Evolutionary conservation across 352 stramenopile genomes (phyloP).

Genomic region (Globisporangium abappressorium): DNA sequence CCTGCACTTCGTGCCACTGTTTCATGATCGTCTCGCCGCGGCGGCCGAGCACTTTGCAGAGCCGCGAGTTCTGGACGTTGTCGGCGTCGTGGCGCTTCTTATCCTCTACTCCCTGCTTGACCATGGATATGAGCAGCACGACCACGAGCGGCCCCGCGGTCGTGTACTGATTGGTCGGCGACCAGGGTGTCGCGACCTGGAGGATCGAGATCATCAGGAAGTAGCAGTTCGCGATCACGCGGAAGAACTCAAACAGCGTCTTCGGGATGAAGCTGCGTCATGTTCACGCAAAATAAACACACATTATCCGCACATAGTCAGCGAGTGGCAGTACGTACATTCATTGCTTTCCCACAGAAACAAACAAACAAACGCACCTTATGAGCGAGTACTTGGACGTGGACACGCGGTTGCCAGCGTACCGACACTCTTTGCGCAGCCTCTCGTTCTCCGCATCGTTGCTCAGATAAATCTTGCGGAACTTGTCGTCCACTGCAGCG

Average conservation of each 20-base stretch:
- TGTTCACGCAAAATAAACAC: background rate
- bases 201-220: slow-evolving; percentile 94
- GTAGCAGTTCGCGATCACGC: slow-evolving; percentile 93
- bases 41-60: slow-evolving; percentile 41
- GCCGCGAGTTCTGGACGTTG: slow-evolving; percentile 52
- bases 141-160: slow-evolving; percentile 67
- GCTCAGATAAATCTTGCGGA: slow-evolving; percentile 55
- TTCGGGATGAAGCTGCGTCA: slow-evolving; percentile 91
- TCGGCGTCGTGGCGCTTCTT: slow-evolving; percentile 74
- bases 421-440: slow-evolving; percentile 35
- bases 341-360: background rate
- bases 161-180: slow-evolving; percentile 75
- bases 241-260: slow-evolving; percentile 93
- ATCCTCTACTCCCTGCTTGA: slow-evolving; percentile 80
- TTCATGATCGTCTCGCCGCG: slow-evolving; percentile 43
- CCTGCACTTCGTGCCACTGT: slow-evolving; percentile 70
- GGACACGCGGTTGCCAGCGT: slow-evolving; percentile 71
- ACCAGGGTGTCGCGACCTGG: slow-evolving; percentile 77
- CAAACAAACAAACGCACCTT: slow-evolving; percentile 24
- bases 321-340: background rate
- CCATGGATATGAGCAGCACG: slow-evolving; percentile 74
- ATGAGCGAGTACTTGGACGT: slow-evolving; percentile 94
- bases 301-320: background rate
- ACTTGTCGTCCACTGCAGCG: slow-evolving; percentile 21
- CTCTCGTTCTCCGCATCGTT: slow-evolving; percentile 62